Base-by-base conservation (phyloP, 345 rosid species). In the Dovyalis caffra region DNA sequence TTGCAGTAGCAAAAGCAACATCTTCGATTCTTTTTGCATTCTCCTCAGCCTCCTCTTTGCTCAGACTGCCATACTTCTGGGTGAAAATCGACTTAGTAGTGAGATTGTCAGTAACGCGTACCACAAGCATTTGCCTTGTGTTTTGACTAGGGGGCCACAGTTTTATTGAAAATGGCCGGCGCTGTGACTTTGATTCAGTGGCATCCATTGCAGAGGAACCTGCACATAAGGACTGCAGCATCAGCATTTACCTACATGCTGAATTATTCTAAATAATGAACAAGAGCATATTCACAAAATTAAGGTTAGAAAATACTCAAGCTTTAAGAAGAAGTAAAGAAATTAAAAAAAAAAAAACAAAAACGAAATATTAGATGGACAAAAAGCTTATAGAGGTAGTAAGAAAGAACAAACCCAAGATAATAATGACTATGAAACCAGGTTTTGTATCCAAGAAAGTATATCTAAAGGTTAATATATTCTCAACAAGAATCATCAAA, bases 71-170 rank as follows among this genome's bases (percentile, higher is more conserved):
- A 73, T 92, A 92, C 78, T 87, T 92, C 57, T 88, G 89, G 20
- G 99, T 90, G 75, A 92, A 94, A 82, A 91, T 85, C 76, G 99
- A 90, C 77, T 91, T 87, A 3, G 85, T 74, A 43, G 95, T 87
- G 49, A 94, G 92, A 76, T 94, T 92, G 73, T 83, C 87, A 0
- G 85, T 88, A 43, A 91, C 83, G 0, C 97, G 93, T 34, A 79
- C 85, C 32, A 94, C 84, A 69, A 92, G 97, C 85, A 86, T 86
- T 73, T 83, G 80, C 67, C 97, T 80, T 18, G 95, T 92, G 72
- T 89, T 85, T 68, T 86, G 74, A 40, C 97, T 92, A 1, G 95
- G 99, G 10, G 99, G 99, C 97, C 97, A 94, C 18, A 94, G 82
- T 70, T 94, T 92, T 58, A 92, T 86, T 31, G 92, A 90, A 69